Evolutionary conservation across 2,329 filamentous ascomycete species (phyloP).

Genomic region (Akanthomyces uredinophilus): DNA sequence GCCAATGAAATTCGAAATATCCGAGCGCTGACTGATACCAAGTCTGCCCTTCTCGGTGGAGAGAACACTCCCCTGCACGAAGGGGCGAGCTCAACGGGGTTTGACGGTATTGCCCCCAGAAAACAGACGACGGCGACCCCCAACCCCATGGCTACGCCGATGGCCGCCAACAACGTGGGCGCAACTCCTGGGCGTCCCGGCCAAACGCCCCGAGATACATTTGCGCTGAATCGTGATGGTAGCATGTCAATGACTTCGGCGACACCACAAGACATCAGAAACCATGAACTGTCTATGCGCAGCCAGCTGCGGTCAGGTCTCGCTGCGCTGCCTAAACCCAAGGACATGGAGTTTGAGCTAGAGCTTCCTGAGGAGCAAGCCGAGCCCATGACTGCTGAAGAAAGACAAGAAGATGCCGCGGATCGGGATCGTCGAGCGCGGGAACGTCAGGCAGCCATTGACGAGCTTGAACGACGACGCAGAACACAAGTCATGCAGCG

Average conservation of each 20-base stretch:
- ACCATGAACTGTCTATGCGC: slow-evolving; percentile 64
- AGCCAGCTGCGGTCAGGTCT: slow-evolving; percentile 67
- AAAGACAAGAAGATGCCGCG: slow-evolving; percentile 56
- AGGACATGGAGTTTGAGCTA: slow-evolving; percentile 90
- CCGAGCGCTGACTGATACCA: slow-evolving; percentile 82
- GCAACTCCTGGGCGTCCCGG: slow-evolving; percentile 66
- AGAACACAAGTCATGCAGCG: slow-evolving; percentile 90
- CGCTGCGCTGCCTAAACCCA: slow-evolving; percentile 83
- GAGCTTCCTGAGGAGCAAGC: slow-evolving; percentile 80
- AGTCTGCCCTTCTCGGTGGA: slow-evolving; percentile 87
- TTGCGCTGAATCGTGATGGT: slow-evolving; percentile 73
- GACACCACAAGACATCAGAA: slow-evolving; percentile 70
- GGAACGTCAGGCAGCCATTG: slow-evolving; percentile 63
- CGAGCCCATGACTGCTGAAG: slow-evolving; percentile 47
- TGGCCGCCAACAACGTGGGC: slow-evolving; percentile 60
- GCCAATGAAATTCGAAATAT: slow-evolving; percentile 97
- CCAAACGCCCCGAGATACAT: slow-evolving; percentile 81
- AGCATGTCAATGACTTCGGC: slow-evolving; percentile 63
- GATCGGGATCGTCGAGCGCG: slow-evolving; percentile 75
- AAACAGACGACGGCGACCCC: slow-evolving; percentile 82
- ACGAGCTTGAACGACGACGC: slow-evolving; percentile 74
- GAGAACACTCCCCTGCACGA: slow-evolving; percentile 89
- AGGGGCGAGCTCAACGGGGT: slow-evolving; percentile 76
- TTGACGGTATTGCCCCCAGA: slow-evolving; percentile 77
- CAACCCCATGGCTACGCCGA: slow-evolving; percentile 89